Base-by-base conservation (phyloP, 805 yeast genomes). In the Trichomonascus vanleenenianus region DNA sequence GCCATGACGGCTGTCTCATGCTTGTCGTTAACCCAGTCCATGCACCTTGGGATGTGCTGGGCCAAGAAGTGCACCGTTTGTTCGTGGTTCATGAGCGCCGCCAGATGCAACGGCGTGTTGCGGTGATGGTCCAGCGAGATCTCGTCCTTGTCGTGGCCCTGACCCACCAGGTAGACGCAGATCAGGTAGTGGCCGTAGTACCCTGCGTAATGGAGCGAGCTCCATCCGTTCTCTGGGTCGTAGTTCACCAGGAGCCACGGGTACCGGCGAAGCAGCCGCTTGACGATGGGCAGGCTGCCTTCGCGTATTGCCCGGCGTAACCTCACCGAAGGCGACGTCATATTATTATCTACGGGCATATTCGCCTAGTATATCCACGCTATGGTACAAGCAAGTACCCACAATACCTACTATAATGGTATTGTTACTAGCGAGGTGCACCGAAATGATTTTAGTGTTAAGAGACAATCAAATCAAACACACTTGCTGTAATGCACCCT, bases 161-260 rank as follows among this genome's bases (percentile, higher is more conserved):
- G 60, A 30, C 73, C 71, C 14, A 81, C 69, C 40, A 82, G 63
- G 52, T 48, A 56, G 11, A 65, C 82, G 61, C 88, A 82, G 11
- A 85, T 72, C 45, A 82, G 72, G 55, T 80, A 81, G 50, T 81
- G 73, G 37, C 94, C 93, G 56, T 82, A 66, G 55, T 60, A 82
- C 3, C 91, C 79, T 0, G 95, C 88, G 61, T 85, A 85, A 60
- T 86, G 96, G 40, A 86, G 66, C 33, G 83, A 80, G 12, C 84
- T 72, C 95, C 95, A 86, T 1, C 96, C 96, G 56, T 81, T 78
- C 18, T 58, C 27, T 3, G 87, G 75, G 57, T 87, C 84, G 19
- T 79, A 68, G 57, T 85, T 83, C 49, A 79, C 80, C 50, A 86
- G 60, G 34, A 85, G 68, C 30, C 78, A 81, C 0, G 94, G 93